Evolutionary conservation across 768 basidiomycete species (phyloP).

Genomic region (Mycena amicta): DNA sequence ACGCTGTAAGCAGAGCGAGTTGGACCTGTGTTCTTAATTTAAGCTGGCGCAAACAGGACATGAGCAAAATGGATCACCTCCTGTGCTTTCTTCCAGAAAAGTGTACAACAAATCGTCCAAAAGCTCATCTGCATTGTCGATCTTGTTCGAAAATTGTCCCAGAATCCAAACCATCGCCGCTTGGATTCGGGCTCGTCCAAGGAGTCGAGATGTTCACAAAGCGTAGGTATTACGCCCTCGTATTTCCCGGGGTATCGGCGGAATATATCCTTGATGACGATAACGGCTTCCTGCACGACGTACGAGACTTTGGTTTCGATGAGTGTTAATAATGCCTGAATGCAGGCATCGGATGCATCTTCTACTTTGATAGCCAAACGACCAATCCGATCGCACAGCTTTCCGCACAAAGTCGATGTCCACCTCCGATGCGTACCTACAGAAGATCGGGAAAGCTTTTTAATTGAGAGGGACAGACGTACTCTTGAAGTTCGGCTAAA

Average conservation of each 20-base stretch:
- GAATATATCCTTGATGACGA: conserved; percentile 98
- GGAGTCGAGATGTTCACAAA: conserved; percentile 90
- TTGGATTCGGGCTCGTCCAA: conserved; percentile 97
- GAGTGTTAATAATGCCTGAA: conserved; percentile 79
- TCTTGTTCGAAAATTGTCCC: conserved; percentile 93
- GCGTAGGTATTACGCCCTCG: conserved; percentile 90
- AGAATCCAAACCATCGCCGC: conserved; percentile 98
- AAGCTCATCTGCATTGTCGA: conserved; percentile 94
- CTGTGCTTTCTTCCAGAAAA: conserved; percentile 90
- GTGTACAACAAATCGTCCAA: conserved; percentile 88
- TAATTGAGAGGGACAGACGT: conserved; percentile 27
- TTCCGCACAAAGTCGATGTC: conserved; percentile 98
- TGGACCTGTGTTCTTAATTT: conserved; percentile 87
- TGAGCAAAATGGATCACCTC: neutral
- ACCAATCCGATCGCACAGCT: conserved; percentile 95
- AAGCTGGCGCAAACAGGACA: neutral
- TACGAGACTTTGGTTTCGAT: conserved; percentile 94
- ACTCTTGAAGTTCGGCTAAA: conserved; percentile 94
- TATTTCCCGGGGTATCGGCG: conserved; percentile 95
- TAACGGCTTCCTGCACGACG: conserved; percentile 95
- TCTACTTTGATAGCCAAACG: conserved; percentile 98
- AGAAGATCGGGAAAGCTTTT: neutral
- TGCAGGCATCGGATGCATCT: conserved; percentile 85
- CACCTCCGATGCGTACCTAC: conserved; percentile 95
- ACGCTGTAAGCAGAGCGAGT: conserved; percentile 89